Evolutionary conservation across 768 basidiomycete species (phyloP), one percentile per base, ranked within the genome.

Genomic region (Kondoa malvinella): DNA sequence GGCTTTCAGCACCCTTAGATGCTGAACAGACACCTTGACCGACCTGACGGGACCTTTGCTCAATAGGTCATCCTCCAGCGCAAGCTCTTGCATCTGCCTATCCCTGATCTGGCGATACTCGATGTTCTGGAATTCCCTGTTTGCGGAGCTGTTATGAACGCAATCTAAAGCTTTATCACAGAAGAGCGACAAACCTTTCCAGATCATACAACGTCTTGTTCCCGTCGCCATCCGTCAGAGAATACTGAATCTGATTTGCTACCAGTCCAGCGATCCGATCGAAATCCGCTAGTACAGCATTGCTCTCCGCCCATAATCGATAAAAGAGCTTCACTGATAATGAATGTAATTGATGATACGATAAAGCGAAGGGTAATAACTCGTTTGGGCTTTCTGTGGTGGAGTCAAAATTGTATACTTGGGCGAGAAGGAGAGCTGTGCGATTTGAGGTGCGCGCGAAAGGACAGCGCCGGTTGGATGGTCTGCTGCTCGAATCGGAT

Each of bases 231-330:
- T 82, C 81, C 56, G 84, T 81, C 68, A 94, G 78, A 0, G 87
- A 88, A 27, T 85, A 83, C 73, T 87, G 86, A 66, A 89, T 82
- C 88, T 92, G 91, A 81, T 88, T 89, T 65, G 84, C 83, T 34
- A 86, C 85, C 25, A 92, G 79, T 3, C 85, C 86, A 34, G 83
- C 82, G 12, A 94, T 84, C 12, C 92, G 85, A 34, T 82, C 80
- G 71, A 91, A 89, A 77, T 94, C 91, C 25, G 80, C 84, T 15
- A 76, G 74, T 2, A 86, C 84, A 0, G 91, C 87, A 15, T 86
- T 85, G 73, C 87, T 88, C 75, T 94, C 91, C 72, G 81, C 83
- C 89, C 89, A 94, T 84, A 94, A 90, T 68, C 88, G 83, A n/a
- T 89, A 78, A 78, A 92, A 92, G 79, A 92, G 92, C 59, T 83